Base-by-base conservation (phyloP, 192 early-diverging fungal species). In the Umbelopsis sp. region DNA sequence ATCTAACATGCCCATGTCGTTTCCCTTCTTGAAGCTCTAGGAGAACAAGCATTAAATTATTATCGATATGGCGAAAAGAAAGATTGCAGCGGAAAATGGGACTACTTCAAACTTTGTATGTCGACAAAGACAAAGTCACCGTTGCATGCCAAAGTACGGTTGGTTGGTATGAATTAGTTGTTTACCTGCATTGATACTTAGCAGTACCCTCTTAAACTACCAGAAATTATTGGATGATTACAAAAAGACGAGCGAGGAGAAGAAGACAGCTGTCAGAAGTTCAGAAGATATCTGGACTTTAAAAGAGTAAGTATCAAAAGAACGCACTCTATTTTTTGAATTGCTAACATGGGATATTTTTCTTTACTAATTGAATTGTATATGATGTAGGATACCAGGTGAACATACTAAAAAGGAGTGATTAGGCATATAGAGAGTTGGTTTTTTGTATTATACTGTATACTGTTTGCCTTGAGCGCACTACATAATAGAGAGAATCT, bases 91-190 rank as follows among this genome's bases (percentile, higher is more conserved):
- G 71, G 24, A 10, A 65, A 69, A 20, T 81, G 79, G 62, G 83
- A 84, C 21, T 77, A 84, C 36, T 74, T 84, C 38, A 84, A 81
- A 21, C 81, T 84, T 45, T 84, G 83, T 68, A 44, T 84, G 29
- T 74, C 65, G n/a, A 73, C 79, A 25, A 84, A 84, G 59, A 79
- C 83, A 3, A 84, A 81, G 53, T 72, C 83, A 2, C 73, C 71
- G 3, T 68, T 77, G 56, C 70, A 72, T 14, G 78, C 83, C 12
- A 76, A 84, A 51, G 83, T 84, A 73, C 76, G 49, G 51, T n/a
- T n/a, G n/a, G n/a, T n/a, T 31, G 11, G 6, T 29, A 51, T 10
- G 44, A 36, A 7, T 8, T 11, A 22, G 38, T 21, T 34, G 24
- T 43, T 26, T 41, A 41, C 12, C 12, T 41, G 1, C 38, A 45